Evolutionary conservation across 768 basidiomycete genomes (phyloP), one percentile per base, ranked within the genome.

Genomic region (Sutorius australiensis): DNA sequence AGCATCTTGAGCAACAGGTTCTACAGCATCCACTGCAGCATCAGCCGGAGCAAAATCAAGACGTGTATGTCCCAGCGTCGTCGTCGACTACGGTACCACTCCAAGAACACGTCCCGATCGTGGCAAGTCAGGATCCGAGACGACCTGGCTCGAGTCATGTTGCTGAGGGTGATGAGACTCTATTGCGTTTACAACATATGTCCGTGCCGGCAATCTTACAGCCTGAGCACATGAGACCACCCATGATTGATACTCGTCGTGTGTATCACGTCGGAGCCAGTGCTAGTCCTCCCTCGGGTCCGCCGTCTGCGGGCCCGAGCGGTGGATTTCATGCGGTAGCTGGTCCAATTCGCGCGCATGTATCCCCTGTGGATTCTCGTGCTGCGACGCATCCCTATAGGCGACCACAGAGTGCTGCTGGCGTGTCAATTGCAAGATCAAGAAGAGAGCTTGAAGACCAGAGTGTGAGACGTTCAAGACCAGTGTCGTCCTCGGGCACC

Each of bases 21-120:
- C 67, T 72, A 57, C 74, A 71, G 48, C 73, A 73, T 47, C 59
- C 65, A 46, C 70, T 72, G 53, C 70, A 68, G 44, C 69, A 70
- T 53, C 72, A 73, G 32, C 72, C 63, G 54, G 64, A 59, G 38
- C 62, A 57, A 46, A 41, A 28, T 43, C 66, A 58, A 57, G 62
- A 66, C 48, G 55, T 53, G 50, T 65, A 58, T 52, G 54, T 55
- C 44, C 41, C 61, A 42, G 49, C 52, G 14, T 44, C 56, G 8
- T 59, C 64, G 17, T 43, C 62, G 33, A 12, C 56, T 11, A 38
- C 48, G 11, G 54, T 67, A 33, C 62, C 62, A 27, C 41, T 58
- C 41, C 67, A 67, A 62, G 68, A 72, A 3, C 63, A 56, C 11
- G 49, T 67, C 1, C 68, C 68, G 38, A 46, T 56, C 48, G 70